phyloP scores from a whole-genome alignment of 2,329 filamentous ascomycete genomes.

The Claviceps lovelessii region DNA sequence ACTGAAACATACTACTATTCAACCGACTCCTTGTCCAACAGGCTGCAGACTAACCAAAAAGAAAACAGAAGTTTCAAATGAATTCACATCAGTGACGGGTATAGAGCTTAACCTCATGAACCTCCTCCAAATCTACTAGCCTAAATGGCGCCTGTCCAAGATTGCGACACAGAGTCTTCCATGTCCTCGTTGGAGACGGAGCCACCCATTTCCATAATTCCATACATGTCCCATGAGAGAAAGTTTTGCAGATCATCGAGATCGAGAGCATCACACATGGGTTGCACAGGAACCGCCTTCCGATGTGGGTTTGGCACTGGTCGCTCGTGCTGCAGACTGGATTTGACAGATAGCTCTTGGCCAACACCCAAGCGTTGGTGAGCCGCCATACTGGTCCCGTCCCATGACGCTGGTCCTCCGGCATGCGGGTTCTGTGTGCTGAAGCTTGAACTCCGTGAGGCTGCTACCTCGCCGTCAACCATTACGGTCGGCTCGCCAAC shows the following conservation, averaged over 20 bases:
- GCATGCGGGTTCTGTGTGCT: conserved; percentile 11
- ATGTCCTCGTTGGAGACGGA: conserved; percentile 21
- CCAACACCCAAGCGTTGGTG: conserved; percentile 14
- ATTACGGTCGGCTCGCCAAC: conserved; percentile 1
- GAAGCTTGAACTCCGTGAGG: conserved; percentile 8
- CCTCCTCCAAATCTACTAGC: background rate
- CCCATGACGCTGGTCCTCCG: conserved; percentile 12
- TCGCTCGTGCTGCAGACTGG: conserved; percentile 24
- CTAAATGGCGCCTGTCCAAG: conserved; percentile 13
- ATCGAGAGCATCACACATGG: conserved; percentile 23
- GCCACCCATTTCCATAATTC: conserved; percentile 27
- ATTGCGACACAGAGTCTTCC: conserved; percentile 20
- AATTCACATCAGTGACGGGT: too few species aligned
- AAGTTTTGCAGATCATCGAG: conserved; percentile 25
- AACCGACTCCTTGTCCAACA: too few species aligned
- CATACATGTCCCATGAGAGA: conserved; percentile 26
- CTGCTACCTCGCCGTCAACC: conserved; percentile 2
- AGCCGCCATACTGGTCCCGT: conserved; percentile 13
- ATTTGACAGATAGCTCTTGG: conserved; percentile 13
- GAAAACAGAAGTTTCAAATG: too few species aligned
- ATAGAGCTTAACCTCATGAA: background rate
- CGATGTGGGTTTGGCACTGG: conserved; percentile 15
- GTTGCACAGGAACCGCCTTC: conserved; percentile 9
- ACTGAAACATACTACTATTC: too few species aligned
- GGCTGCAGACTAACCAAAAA: too few species aligned